phyloP scores from a whole-genome alignment of 768 basidiomycete genomes.

The Naematelia encephala region DNA sequence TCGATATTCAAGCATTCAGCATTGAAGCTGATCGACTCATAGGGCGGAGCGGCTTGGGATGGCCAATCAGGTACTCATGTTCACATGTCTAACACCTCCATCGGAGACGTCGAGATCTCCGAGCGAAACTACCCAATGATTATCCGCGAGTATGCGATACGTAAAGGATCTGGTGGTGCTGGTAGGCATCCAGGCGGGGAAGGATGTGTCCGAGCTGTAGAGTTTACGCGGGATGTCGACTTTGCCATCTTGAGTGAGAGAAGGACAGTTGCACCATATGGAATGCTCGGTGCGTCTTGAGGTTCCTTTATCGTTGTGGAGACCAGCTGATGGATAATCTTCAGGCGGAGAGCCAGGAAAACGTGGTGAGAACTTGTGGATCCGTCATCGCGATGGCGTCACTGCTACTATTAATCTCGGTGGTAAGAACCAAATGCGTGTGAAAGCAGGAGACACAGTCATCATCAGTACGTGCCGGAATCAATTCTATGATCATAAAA shows the following conservation, averaged over 20 bases:
- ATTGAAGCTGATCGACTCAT: background rate
- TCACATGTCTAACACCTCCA: conserved; percentile 17
- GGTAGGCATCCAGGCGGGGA: conserved; percentile 30
- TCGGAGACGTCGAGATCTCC: background rate
- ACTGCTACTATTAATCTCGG: conserved; percentile 25
- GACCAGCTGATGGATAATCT: background rate
- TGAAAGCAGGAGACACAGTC: background rate
- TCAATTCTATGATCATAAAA: too few relatives aligned
- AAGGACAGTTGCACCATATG: conserved; percentile 28
- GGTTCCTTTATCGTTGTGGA: background rate
- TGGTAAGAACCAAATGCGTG: conserved; percentile 20
- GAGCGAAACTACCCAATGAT: conserved; percentile 58
- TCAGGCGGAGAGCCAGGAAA: conserved; percentile 9
- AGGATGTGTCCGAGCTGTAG: conserved; percentile 40
- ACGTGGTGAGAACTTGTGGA: conserved; percentile 15
- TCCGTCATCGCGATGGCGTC: background rate
- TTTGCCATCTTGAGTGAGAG: conserved; percentile 27
- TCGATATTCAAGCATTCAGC: too few relatives aligned
- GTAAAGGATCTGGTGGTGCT: conserved; percentile 29
- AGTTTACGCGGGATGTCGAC: conserved; percentile 33
- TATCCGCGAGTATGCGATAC: conserved; percentile 64
- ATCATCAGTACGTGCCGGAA: background rate
- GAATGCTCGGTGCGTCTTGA: background rate
- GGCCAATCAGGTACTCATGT: conserved; percentile 84
- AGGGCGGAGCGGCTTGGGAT: conserved; percentile 59